Conservation (phyloP, 2,329 filamentous ascomycete species). For the Pseudogymnoascus pannorum region DNA sequence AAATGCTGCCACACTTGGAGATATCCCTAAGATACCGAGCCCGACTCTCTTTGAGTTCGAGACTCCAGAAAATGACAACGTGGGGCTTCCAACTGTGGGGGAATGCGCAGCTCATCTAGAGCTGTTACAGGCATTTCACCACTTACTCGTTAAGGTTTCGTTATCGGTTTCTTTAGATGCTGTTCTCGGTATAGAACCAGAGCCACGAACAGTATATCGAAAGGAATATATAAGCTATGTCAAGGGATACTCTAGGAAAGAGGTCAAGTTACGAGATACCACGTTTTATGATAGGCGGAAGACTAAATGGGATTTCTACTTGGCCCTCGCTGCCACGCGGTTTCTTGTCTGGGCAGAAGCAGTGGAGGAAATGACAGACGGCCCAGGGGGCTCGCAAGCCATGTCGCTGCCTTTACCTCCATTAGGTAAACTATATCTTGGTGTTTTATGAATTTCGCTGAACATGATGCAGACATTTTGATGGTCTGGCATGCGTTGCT, state of each 20-base stretch:
- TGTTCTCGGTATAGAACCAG: background rate
- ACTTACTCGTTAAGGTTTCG: slow-evolving; percentile 35
- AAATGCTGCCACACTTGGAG: background rate
- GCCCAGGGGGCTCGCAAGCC: background rate
- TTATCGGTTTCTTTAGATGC: slow-evolving; percentile 13
- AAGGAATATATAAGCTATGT: background rate
- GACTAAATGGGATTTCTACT: slow-evolving; percentile 19
- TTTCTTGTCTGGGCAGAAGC: slow-evolving; percentile 7
- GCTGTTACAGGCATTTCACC: slow-evolving; percentile 49
- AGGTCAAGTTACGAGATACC: background rate
- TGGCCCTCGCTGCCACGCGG: background rate
- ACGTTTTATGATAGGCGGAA: background rate
- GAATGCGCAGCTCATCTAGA: slow-evolving; percentile 51
- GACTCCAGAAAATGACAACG: background rate
- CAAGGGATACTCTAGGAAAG: background rate
- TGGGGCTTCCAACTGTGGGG: slow-evolving; percentile 17
- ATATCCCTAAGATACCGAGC: background rate
- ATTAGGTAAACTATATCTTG: background rate
- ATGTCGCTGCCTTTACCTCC: background rate
- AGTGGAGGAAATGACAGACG: slow-evolving; percentile 18
- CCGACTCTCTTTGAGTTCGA: background rate
- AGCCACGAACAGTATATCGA: background rate
- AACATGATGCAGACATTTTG: slow-evolving; percentile 25
- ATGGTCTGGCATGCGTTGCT: slow-evolving; percentile 20
- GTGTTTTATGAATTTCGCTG: slow-evolving; percentile 25